phyloP scores from a whole-genome alignment of 768 basidiomycete genomes.

The Phaffia tasmanica region DNA sequence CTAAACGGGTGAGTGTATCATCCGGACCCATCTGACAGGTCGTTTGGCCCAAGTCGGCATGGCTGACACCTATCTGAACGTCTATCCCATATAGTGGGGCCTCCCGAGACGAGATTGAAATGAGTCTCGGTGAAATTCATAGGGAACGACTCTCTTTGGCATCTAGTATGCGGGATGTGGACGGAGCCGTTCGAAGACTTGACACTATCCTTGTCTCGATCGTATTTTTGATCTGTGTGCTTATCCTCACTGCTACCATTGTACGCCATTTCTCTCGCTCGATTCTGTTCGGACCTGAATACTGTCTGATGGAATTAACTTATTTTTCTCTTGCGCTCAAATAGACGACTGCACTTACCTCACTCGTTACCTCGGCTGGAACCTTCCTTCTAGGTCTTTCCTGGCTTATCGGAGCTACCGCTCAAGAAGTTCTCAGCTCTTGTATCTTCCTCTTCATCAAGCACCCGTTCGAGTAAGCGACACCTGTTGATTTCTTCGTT shows the following conservation, averaged over 20 bases:
- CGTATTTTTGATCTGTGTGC: slow-evolving; percentile 53
- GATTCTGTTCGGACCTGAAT: background rate
- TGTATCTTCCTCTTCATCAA: slow-evolving; percentile 89
- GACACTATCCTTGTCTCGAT: slow-evolving; percentile 78
- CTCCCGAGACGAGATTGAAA: slow-evolving; percentile 53
- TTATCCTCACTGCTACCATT: slow-evolving; percentile 77
- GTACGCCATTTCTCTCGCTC: slow-evolving; percentile 40
- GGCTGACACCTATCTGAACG: too few species aligned
- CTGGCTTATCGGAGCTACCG: slow-evolving; percentile 71
- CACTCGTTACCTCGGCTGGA: slow-evolving; percentile 66
- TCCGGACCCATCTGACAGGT: too few species aligned
- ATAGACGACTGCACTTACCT: slow-evolving; percentile 60
- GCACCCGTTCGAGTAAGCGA: background rate
- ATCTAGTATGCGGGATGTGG: slow-evolving; percentile 76
- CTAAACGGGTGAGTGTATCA: slow-evolving; percentile 36
- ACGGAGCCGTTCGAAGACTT: slow-evolving; percentile 62
- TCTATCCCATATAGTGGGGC: slow-evolving; percentile 32
- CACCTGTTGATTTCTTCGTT: background rate
- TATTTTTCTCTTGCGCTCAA: slow-evolving; percentile 4
- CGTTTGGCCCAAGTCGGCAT: too few species aligned
- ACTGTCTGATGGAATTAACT: slow-evolving; percentile 25
- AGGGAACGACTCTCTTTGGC: slow-evolving; percentile 74
- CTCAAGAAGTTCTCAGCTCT: slow-evolving; percentile 67
- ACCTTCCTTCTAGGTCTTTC: slow-evolving; percentile 54
- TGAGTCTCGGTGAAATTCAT: slow-evolving; percentile 69